Evolutionary conservation across 1,139 yeast species (phyloP).

Genomic region (Kodamaea anthophila): DNA sequence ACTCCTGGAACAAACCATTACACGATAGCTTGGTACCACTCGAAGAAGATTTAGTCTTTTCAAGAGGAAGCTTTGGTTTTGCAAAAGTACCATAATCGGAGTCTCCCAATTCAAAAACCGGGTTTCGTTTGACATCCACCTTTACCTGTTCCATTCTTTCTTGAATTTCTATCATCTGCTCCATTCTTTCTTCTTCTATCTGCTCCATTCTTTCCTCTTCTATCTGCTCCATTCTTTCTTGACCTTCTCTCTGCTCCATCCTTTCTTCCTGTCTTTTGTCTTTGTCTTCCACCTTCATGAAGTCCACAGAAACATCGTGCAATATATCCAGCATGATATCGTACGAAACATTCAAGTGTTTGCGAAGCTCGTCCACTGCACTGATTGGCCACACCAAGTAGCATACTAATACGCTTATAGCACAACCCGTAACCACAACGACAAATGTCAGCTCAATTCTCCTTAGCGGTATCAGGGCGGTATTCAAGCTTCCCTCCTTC

Average conservation of each 20-base stretch:
- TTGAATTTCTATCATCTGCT: no score
- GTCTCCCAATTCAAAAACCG: no score
- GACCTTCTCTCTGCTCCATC: no score
- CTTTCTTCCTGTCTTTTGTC: background rate
- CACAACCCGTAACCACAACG: conserved; percentile 60
- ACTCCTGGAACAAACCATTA: no score
- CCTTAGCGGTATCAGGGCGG: conserved; percentile 52
- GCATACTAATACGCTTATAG: conserved; percentile 54
- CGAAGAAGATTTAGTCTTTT: no score
- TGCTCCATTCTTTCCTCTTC: no score
- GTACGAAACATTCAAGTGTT: conserved; percentile 47
- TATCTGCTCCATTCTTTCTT: no score
- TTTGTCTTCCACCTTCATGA: conserved; percentile 1
- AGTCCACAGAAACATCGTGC: conserved; percentile 1
- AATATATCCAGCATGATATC: conserved; percentile 45
- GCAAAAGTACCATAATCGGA: no score
- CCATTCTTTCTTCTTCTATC: no score
- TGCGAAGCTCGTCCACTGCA: conserved; percentile 45
- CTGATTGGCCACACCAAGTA: conserved; percentile 59
- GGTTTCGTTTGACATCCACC: no score
- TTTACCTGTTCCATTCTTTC: background rate
- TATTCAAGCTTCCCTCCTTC: conserved; percentile 69
- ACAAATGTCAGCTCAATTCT: conserved; percentile 50
- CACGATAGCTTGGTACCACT: no score
- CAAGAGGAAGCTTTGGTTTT: no score